Conservation (phyloP, 2,329 filamentous ascomycete genomes). For the Trichoderma sp. region DNA sequence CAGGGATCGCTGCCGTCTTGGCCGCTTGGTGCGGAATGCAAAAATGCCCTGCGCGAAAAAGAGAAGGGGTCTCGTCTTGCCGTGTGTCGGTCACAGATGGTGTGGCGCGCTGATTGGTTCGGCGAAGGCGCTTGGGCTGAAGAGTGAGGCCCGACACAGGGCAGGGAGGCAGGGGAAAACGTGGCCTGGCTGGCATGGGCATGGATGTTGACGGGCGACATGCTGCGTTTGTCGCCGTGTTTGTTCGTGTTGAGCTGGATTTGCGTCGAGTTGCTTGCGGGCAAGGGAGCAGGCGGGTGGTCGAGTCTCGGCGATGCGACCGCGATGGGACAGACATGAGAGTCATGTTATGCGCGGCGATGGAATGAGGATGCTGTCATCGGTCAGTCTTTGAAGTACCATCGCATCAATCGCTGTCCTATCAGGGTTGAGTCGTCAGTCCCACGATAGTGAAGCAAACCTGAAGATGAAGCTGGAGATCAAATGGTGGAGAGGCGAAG, state of each 20-base stretch:
- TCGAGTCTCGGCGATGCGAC: background rate
- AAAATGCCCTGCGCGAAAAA: background rate
- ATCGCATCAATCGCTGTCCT: no score
- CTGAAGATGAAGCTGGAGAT: no score
- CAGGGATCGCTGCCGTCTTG: conserved; percentile 24
- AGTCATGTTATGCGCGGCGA: background rate
- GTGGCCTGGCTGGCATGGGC: conserved; percentile 17
- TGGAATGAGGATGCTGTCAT: background rate
- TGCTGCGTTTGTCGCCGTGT: background rate
- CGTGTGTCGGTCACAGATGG: conserved; percentile 2
- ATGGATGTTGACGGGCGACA: background rate
- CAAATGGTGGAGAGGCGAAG: background rate
- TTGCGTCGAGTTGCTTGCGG: no score
- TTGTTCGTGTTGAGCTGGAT: background rate
- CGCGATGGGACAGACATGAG: background rate
- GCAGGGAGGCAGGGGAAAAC: conserved; percentile 11
- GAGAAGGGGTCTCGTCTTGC: background rate
- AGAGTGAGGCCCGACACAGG: conserved; percentile 29
- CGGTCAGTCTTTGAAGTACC: no score
- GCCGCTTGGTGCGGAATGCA: conserved; percentile 17
- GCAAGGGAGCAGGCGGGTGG: no score
- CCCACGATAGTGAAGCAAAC: background rate
- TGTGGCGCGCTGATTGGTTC: conserved; percentile 22
- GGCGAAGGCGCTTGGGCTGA: conserved; percentile 25
- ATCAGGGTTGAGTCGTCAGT: no score